Conservation (phyloP, 768 basidiomycete species). For the Tephrocybe sp. region DNA sequence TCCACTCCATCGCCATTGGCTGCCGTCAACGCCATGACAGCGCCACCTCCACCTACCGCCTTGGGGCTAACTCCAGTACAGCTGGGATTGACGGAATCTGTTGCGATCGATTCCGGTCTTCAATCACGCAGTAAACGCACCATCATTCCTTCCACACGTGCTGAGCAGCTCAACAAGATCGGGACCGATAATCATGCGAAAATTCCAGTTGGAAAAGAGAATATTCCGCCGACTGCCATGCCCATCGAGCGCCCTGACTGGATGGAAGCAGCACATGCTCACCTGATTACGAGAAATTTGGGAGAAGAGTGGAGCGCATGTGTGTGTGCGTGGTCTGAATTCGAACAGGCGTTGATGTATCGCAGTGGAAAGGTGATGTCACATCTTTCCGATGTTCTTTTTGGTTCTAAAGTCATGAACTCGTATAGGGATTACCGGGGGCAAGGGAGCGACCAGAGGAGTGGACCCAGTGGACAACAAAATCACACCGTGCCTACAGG, state of each 20-base stretch:
- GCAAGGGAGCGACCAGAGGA: conserved; percentile 10
- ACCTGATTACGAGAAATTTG: neutral
- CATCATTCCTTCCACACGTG: conserved; percentile 6
- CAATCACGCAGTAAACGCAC: neutral
- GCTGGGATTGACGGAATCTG: neutral
- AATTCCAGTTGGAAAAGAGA: conserved; percentile 2
- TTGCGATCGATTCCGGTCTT: neutral
- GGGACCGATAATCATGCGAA: neutral
- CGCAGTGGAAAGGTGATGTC: neutral
- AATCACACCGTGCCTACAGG: conserved; percentile 1
- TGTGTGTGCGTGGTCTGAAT: conserved; percentile 6
- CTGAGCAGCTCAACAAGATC: neutral
- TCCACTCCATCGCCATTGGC: no score
- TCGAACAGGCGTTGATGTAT: conserved; percentile 8
- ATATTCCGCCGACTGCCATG: neutral
- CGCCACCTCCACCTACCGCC: no score
- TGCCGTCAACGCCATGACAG: no score
- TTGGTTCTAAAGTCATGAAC: neutral
- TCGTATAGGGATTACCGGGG: neutral
- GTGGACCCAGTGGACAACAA: conserved; percentile 16
- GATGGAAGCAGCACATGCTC: neutral
- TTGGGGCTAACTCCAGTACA: no score
- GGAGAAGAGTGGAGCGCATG: neutral
- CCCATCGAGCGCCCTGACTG: neutral
- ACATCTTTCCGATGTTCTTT: neutral